Evolutionary conservation across 352 stramenopile genomes (phyloP).

Genomic region (Pythium insidiosum): DNA sequence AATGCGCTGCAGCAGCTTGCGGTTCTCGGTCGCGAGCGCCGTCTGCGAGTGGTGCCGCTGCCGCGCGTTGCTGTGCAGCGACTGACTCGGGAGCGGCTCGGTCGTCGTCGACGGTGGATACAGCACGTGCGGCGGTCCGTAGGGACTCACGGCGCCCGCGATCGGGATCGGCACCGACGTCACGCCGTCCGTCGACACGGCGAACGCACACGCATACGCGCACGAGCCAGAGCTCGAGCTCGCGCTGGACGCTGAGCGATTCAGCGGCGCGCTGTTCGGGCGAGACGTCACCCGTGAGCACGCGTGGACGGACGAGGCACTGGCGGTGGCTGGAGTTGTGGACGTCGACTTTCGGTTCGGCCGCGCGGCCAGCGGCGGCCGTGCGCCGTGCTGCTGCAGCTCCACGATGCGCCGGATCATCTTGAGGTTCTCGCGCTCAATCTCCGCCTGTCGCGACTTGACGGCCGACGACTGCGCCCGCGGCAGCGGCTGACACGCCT

Average conservation of each 20-base stretch:
- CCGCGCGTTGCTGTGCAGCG: conserved; percentile 14
- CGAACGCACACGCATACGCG: background rate
- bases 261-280: background rate
- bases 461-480: conserved; percentile 27
- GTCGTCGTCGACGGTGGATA: conserved; percentile 44
- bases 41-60: conserved; percentile 22
- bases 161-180: conserved; percentile 1
- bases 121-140: conserved; percentile 28
- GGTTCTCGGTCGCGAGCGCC: conserved; percentile 44
- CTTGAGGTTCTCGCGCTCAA: conserved; percentile 46
- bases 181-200: background rate
- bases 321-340: too few species aligned
- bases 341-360: conserved; percentile 10
- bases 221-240: too few species aligned
- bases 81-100: conserved; percentile 42
- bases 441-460: conserved; percentile 42
- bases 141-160: conserved; percentile 15
- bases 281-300: too few species aligned
- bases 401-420: conserved; percentile 55
- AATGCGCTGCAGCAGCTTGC: conserved; percentile 36
- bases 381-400: conserved; percentile 15
- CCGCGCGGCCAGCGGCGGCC: background rate
- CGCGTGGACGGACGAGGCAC: too few species aligned
- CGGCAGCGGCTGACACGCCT: too few species aligned
- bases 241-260: background rate